Evolutionary conservation across 1,139 yeast species (phyloP).

Genomic region (Petasospora rhodanensis): DNA sequence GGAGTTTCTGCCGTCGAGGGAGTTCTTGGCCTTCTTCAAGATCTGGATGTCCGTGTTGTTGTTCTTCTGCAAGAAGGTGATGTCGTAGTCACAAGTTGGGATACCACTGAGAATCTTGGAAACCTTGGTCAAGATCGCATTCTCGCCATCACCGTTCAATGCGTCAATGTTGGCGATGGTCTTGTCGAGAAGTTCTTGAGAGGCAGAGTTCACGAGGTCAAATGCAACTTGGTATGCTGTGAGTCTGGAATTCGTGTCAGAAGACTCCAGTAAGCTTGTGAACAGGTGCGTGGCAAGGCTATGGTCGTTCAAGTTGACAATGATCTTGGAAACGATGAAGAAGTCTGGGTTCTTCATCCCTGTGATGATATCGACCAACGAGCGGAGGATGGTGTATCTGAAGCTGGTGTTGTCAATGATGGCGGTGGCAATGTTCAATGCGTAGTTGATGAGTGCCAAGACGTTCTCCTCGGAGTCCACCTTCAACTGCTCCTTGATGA

Average conservation of each 20-base stretch:
- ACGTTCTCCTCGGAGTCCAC: slow-evolving; percentile 46
- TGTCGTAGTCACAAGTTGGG: slow-evolving; percentile 90
- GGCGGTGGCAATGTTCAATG: slow-evolving; percentile 68
- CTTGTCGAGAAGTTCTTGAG: slow-evolving; percentile 81
- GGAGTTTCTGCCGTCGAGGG: slow-evolving; percentile 87
- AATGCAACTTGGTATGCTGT: slow-evolving; percentile 93
- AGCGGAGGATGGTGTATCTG: slow-evolving; percentile 57
- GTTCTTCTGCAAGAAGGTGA: slow-evolving; percentile 81
- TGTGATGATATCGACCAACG: slow-evolving; percentile 58
- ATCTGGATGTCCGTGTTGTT: slow-evolving; percentile 84
- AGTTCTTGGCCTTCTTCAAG: slow-evolving; percentile 74
- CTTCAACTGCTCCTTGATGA: slow-evolving; percentile 46
- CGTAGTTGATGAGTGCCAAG: slow-evolving; percentile 62
- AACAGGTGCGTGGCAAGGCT: slow-evolving; percentile 66
- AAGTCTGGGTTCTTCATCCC: slow-evolving; percentile 66
- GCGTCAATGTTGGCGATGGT: slow-evolving; percentile 40
- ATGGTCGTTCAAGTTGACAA: slow-evolving; percentile 81
- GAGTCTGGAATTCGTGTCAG: slow-evolving; percentile 37
- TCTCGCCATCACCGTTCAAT: slow-evolving; percentile 40
- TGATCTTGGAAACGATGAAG: slow-evolving; percentile 76
- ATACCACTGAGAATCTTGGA: slow-evolving; percentile 80
- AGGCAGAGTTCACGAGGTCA: slow-evolving; percentile 86
- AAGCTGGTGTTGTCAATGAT: slow-evolving; percentile 62
- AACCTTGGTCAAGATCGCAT: slow-evolving; percentile 41
- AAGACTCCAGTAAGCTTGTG: slow-evolving; percentile 46